Percentiles rank a stretch among this genome's conserved stretches.
phyloP scores from a whole-genome alignment of 75 land plant species.

The Adiantum capillusveneris region DNA sequence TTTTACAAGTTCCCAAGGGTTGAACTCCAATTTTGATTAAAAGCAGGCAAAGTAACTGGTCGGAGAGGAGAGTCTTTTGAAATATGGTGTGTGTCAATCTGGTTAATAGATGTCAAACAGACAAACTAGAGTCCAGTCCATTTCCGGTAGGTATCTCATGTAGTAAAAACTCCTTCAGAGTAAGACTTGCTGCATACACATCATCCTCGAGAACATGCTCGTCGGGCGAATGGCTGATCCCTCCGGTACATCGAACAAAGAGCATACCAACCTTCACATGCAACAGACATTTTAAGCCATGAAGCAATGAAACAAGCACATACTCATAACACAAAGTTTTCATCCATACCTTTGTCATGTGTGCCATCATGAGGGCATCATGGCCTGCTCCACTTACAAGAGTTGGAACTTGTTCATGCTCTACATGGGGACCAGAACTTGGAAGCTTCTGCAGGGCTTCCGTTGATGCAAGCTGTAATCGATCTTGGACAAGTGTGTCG shows the following conservation, averaged over 20 bases:
- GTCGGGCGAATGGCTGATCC: conserved; percentile 89
- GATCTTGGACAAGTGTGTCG: conserved; percentile 39
- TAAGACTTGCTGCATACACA: conserved; percentile 81
- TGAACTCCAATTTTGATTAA: too few relatives aligned
- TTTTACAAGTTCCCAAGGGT: too few relatives aligned
- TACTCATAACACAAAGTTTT: not conserved
- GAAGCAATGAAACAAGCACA: too few relatives aligned
- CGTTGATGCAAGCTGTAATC: conserved; percentile 49
- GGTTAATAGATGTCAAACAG: too few relatives aligned
- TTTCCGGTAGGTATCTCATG: conserved; percentile 1
- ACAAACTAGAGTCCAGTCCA: too few relatives aligned
- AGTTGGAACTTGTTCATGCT: conserved; percentile 40
- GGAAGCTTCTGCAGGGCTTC: conserved; percentile 36
- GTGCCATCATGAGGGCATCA: conserved; percentile 98
- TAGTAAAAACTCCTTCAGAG: conserved; percentile 49
- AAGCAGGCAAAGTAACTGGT: too few relatives aligned
- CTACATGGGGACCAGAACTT: conserved; percentile 14
- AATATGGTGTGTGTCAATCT: too few relatives aligned
- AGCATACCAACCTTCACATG: conserved; percentile 93
- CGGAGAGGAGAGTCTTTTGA: too few relatives aligned
- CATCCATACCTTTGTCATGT: conserved; percentile 62
- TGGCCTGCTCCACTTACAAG: conserved; percentile 98
- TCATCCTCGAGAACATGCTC: conserved; percentile 88
- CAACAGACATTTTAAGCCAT: too few relatives aligned
- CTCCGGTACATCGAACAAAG: conserved; percentile 92